phyloP scores from a whole-genome alignment of 257 asterid species.

The Paulownia fortunei region DNA sequence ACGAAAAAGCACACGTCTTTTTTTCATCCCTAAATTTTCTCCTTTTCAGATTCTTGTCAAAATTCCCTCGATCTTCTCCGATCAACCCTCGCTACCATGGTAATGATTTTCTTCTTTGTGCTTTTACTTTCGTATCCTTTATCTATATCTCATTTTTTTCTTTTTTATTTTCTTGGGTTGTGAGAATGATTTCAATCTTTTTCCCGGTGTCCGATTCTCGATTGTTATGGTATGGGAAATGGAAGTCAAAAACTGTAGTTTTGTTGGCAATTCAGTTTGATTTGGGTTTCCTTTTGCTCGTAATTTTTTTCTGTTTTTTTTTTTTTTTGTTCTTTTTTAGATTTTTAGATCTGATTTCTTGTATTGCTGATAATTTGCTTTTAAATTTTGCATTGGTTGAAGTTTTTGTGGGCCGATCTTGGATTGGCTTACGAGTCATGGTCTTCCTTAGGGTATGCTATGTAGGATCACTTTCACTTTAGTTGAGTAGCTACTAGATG shows the following conservation, averaged over 20 bases:
- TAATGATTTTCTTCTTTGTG: slow-evolving; percentile 15
- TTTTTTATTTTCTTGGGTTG: not conserved
- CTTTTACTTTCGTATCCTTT: slow-evolving; percentile 2
- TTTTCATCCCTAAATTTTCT: slow-evolving; percentile 38
- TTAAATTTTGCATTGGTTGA: not conserved
- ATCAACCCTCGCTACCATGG: slow-evolving; percentile 45
- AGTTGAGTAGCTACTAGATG: slow-evolving; percentile 15
- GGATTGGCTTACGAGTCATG: not conserved
- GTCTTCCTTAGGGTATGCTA: not conserved
- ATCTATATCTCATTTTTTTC: not conserved
- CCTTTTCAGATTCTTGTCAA: slow-evolving; percentile 13
- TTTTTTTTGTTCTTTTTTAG: not conserved
- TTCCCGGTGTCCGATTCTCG: slow-evolving; percentile 1
- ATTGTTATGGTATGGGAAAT: not conserved
- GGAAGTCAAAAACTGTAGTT: not conserved
- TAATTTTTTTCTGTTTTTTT: not conserved
- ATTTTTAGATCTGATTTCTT: slow-evolving; percentile 32
- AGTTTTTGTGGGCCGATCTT: slow-evolving; percentile 13
- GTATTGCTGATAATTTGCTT: not conserved
- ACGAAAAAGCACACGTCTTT: not conserved
- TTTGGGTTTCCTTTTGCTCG: not conserved
- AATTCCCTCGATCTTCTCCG: slow-evolving; percentile 41
- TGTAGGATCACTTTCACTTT: not conserved
- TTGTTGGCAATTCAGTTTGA: slow-evolving; percentile 25
- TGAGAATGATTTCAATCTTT: slow-evolving; percentile 10